A percentile compares a stretch with the other conserved stretches of the same genome.
Conservation (phyloP, 1,139 yeast genomes). For the Saccharomyces pastorianus region DNA sequence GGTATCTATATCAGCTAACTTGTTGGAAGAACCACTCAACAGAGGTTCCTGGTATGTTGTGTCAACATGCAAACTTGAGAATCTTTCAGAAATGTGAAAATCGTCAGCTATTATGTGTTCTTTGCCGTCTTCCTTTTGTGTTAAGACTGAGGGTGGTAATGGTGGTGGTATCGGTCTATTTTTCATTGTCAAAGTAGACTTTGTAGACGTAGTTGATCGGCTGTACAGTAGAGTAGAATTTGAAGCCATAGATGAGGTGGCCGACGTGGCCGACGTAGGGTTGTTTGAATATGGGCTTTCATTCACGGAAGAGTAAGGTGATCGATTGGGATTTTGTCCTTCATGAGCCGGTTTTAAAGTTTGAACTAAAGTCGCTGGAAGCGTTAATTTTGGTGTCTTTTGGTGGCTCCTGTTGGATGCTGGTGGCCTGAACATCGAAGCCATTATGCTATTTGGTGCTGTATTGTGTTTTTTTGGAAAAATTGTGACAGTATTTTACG, state of each 20-base stretch:
- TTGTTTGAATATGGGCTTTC: background rate
- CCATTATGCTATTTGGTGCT: conserved; percentile 14
- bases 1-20: background rate
- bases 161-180: conserved; percentile 29
- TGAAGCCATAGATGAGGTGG: background rate
- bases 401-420: conserved; percentile 22
- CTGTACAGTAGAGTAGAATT: background rate
- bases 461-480: background rate
- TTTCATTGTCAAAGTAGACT: conserved; percentile 8
- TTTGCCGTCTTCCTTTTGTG: background rate
- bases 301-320: background rate
- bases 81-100: background rate
- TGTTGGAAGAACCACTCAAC: background rate
- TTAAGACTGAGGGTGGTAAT: conserved; percentile 14
- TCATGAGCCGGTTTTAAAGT: conserved; percentile 5
- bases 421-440: conserved; percentile 29
- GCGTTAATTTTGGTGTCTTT: conserved; percentile 25
- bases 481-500: background rate
- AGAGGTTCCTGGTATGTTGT: background rate
- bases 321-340: background rate
- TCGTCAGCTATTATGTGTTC: conserved; percentile 2
- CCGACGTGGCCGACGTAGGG: background rate
- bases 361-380: conserved; percentile 19
- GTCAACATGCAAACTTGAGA: background rate
- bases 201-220: background rate